phyloP scores from a whole-genome alignment of 2,329 filamentous ascomycete species.

The Neocucurbitaria cava region DNA sequence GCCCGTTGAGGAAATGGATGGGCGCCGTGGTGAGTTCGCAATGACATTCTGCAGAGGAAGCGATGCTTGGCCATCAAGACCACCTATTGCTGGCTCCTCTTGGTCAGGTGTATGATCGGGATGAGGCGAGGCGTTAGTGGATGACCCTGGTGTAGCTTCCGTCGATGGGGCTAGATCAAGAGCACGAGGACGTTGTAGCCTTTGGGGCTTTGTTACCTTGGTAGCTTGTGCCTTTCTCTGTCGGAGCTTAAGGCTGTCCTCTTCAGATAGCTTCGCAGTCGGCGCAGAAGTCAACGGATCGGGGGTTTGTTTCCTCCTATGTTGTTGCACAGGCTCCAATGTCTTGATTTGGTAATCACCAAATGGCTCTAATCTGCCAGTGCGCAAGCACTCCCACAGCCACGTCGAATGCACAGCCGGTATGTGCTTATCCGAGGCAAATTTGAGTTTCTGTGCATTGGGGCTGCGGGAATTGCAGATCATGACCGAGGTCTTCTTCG shows the following conservation, averaged over 20 bases:
- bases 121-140: constrained; percentile 21
- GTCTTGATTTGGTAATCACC: constrained; percentile 49
- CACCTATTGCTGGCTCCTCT: constrained; percentile 16
- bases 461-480: constrained; percentile 68
- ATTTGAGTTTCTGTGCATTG: constrained; percentile 77
- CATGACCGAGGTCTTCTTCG: constrained; percentile 74
- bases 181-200: constrained; percentile 21
- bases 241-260: constrained; percentile 27
- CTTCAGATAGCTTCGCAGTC: constrained; percentile 29
- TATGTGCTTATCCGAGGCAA: constrained; percentile 76
- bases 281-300: constrained; percentile 22
- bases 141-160: constrained; percentile 26
- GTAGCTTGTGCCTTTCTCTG: constrained; percentile 26
- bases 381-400: constrained; percentile 80
- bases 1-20: constrained; percentile 34
- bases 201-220: constrained; percentile 24
- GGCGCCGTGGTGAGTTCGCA: constrained; percentile 40
- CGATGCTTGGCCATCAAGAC: constrained; percentile 31
- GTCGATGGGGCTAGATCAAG: constrained; percentile 35
- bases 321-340: constrained; percentile 15
- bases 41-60: constrained; percentile 38
- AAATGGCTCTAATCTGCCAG: constrained; percentile 57
- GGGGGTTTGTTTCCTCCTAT: constrained; percentile 17
- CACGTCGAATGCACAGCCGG: constrained; percentile 83
- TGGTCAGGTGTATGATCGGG: constrained; percentile 18